phyloP scores from a whole-genome alignment of 371 early-diverging fungal species.

The Mortierella sp. region DNA sequence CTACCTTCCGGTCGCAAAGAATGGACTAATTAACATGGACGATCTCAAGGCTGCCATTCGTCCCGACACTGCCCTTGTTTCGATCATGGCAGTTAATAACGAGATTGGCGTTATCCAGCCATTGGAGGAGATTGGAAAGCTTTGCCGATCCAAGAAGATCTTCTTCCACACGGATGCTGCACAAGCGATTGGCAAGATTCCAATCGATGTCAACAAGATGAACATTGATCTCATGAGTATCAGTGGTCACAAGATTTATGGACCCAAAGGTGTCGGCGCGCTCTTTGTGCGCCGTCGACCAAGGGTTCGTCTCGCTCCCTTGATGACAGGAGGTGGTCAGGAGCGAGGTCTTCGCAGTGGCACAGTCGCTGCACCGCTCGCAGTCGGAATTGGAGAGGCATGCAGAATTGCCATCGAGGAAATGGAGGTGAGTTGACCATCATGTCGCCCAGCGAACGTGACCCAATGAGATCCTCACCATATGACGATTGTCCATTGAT shows the following conservation, averaged over 20 bases:
- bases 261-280: constrained; percentile 99
- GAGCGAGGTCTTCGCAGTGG: constrained; percentile 99
- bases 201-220: constrained; percentile 95
- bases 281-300: constrained; percentile 97
- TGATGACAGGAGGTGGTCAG: constrained; percentile 98
- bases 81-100: constrained; percentile 99
- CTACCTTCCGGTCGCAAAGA: constrained; percentile 92
- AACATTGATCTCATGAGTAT: constrained; percentile 98
- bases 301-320: constrained; percentile 93
- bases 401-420: constrained; percentile 89
- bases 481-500: constrained; percentile 52
- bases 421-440: constrained; percentile 76
- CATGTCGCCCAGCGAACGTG: background rate
- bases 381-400: constrained; percentile 98
- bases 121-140: constrained; percentile 92
- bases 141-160: constrained; percentile 89
- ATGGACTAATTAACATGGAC: constrained; percentile 88
- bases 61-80: constrained; percentile 94
- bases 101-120: constrained; percentile 99
- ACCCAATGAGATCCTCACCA: constrained; percentile 11
- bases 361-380: constrained; percentile 96
- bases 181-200: constrained; percentile 98
- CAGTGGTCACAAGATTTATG: constrained; percentile 99
- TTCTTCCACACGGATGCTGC: constrained; percentile 99
- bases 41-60: constrained; percentile 89